phyloP scores from a whole-genome alignment of 768 basidiomycete species.

The Lactarius tabidus region DNA sequence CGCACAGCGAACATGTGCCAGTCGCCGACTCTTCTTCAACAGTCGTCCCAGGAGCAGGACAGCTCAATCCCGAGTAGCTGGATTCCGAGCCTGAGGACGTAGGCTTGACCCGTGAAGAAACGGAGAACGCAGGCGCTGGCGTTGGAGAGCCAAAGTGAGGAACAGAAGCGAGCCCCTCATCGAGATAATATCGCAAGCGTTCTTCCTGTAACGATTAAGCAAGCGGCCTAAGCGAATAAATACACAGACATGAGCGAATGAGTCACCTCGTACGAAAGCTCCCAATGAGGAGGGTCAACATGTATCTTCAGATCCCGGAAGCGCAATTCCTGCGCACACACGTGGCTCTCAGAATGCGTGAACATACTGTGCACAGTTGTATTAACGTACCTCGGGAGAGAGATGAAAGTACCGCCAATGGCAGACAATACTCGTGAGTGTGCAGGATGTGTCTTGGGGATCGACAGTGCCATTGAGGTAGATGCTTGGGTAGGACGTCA shows the following conservation, averaged over 20 bases:
- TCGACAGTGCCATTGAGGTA: neutral
- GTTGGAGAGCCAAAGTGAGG: neutral
- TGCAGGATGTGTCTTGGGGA: neutral
- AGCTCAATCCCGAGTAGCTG: neutral
- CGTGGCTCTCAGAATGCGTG: neutral
- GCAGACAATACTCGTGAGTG: neutral
- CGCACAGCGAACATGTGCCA: constrained; percentile 6
- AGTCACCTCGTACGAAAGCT: neutral
- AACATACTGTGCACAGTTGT: neutral
- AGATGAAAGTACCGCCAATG: neutral
- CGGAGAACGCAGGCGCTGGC: neutral
- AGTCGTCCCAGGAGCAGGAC: neutral
- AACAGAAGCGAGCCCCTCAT: neutral
- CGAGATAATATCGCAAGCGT: constrained; percentile 8
- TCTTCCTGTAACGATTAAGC: neutral
- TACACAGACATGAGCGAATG: no score
- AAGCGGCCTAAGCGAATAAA: no score
- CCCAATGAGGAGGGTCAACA: neutral
- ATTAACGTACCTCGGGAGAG: constrained; percentile 6
- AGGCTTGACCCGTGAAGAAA: neutral
- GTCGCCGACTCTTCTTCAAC: neutral
- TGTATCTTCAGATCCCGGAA: neutral
- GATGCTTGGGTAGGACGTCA: no score
- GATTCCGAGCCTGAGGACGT: no score
- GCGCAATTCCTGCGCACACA: neutral